These are phyloP conservation scores for Diaporthe sp. DNA, from an alignment of 2,329 filamentous ascomycete genomes.

Conservation along the genomic window DNA sequence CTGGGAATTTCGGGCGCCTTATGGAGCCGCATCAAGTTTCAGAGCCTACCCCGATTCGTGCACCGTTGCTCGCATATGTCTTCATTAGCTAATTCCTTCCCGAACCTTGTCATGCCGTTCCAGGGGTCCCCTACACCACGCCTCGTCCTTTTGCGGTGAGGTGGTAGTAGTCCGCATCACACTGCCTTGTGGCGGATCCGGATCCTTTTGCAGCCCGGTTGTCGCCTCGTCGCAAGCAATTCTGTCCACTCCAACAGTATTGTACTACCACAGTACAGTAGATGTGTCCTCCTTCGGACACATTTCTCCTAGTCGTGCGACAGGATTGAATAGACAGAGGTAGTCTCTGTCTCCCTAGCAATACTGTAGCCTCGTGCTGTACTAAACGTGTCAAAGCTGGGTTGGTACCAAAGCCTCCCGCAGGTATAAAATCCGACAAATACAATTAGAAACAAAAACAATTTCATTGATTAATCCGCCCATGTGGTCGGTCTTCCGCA, in stretches of 20 bases:
- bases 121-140: conserved; percentile 18
- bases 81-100: conserved; percentile 20
- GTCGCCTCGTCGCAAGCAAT: neutral
- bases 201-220: neutral
- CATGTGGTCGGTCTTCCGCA: neutral
- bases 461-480: neutral
- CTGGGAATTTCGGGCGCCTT: neutral
- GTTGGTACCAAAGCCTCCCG: neutral
- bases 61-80: neutral
- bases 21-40: conserved; percentile 22
- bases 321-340: neutral
- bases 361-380: neutral
- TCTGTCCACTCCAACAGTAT: neutral
- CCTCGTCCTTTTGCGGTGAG: neutral
- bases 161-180: neutral
- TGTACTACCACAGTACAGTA: neutral
- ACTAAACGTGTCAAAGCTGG: neutral
- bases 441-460: neutral
- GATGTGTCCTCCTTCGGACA: neutral
- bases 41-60: conserved; percentile 24
- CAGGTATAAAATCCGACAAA: neutral
- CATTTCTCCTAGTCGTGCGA: neutral
- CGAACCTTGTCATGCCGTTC: neutral
- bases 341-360: neutral
- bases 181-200: neutral